These are phyloP conservation scores for Zygosaccharomyces bisporus DNA, from an alignment of 805 yeast species.

Conservation along the genomic window DNA sequence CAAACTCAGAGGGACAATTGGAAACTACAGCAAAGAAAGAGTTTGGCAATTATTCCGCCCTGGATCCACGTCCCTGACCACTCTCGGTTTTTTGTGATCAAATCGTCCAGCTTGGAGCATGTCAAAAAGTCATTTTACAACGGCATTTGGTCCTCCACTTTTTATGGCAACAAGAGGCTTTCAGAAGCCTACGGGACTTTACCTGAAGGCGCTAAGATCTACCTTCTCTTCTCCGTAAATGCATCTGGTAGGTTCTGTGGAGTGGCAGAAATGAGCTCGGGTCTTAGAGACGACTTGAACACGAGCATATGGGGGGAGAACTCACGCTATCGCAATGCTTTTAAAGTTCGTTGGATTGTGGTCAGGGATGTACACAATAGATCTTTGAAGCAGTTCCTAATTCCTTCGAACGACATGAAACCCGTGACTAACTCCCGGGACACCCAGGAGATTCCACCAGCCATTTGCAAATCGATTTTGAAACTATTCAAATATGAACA, in stretches of 20 bases:
- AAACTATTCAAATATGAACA: slow-evolving; percentile 39
- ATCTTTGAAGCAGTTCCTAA: slow-evolving; percentile 43
- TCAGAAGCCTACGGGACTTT: slow-evolving; percentile 39
- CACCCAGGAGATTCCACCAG: slow-evolving; percentile 54
- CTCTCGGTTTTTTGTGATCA: slow-evolving; percentile 49
- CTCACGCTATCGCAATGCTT: slow-evolving; percentile 48
- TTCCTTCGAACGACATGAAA: slow-evolving; percentile 44
- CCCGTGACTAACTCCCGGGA: slow-evolving; percentile 60
- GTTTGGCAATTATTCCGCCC: slow-evolving; percentile 24
- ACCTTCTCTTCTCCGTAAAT: slow-evolving; percentile 55
- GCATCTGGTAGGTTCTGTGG: slow-evolving; percentile 57
- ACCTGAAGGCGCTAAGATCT: slow-evolving; percentile 35
- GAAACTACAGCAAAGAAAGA: slow-evolving; percentile 2
- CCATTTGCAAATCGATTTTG: slow-evolving; percentile 46
- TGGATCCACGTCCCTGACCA: slow-evolving; percentile 33
- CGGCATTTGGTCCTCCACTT: slow-evolving; percentile 58
- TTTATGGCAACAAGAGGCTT: slow-evolving; percentile 51
- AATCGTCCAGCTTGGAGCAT: slow-evolving; percentile 48
- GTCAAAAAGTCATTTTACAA: slow-evolving; percentile 47
- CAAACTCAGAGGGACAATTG: background rate
- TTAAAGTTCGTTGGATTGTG: slow-evolving; percentile 51
- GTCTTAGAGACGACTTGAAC: slow-evolving; percentile 28
- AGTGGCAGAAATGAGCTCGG: slow-evolving; percentile 49
- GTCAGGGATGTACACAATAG: slow-evolving; percentile 50
- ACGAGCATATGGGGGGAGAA: slow-evolving; percentile 48